Evolutionary conservation across 768 basidiomycete genomes (phyloP).

Genomic region (Tylopilus sp.): DNA sequence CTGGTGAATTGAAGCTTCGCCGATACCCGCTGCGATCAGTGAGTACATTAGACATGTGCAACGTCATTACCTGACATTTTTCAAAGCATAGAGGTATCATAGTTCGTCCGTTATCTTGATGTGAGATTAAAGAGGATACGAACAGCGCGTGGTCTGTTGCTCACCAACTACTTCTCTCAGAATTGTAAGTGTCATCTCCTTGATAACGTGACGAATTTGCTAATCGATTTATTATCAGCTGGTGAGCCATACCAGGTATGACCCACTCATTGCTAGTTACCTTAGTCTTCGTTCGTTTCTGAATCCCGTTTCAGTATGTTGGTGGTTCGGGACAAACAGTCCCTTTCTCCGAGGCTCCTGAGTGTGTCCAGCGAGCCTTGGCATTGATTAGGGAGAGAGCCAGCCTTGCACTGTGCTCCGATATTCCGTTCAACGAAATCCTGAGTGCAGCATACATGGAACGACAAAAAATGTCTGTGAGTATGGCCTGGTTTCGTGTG

Average conservation of each 20-base stretch:
- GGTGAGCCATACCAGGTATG: slow-evolving; percentile 77
- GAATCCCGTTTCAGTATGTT: slow-evolving; percentile 54
- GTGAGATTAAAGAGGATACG: slow-evolving; percentile 7
- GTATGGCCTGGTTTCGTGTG: slow-evolving; percentile 15
- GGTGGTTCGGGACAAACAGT: slow-evolving; percentile 74
- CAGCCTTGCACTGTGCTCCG: slow-evolving; percentile 38
- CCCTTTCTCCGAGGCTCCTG: slow-evolving; percentile 56
- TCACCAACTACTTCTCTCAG: slow-evolving; percentile 84
- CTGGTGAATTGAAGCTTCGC: slow-evolving; percentile 57
- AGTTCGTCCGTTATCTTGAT: background rate
- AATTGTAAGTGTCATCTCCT: slow-evolving; percentile 54
- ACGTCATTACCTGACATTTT: slow-evolving; percentile 9
- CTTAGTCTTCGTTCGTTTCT: too few relatives aligned
- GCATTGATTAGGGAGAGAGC: slow-evolving; percentile 57
- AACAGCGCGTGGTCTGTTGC: slow-evolving; percentile 61
- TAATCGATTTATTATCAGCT: slow-evolving; percentile 39
- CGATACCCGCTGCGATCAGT: slow-evolving; percentile 72
- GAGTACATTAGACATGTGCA: slow-evolving; percentile 9
- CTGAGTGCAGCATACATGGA: slow-evolving; percentile 85
- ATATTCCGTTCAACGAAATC: slow-evolving; percentile 67
- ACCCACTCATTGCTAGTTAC: background rate
- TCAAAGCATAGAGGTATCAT: slow-evolving; percentile 65
- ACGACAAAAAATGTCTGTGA: slow-evolving; percentile 77
- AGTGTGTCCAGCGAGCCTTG: slow-evolving; percentile 56
- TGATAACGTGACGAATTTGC: too few relatives aligned